Conservation (phyloP, 2,329 filamentous ascomycete genomes). For the Colletotrichum euphorbiae region DNA sequence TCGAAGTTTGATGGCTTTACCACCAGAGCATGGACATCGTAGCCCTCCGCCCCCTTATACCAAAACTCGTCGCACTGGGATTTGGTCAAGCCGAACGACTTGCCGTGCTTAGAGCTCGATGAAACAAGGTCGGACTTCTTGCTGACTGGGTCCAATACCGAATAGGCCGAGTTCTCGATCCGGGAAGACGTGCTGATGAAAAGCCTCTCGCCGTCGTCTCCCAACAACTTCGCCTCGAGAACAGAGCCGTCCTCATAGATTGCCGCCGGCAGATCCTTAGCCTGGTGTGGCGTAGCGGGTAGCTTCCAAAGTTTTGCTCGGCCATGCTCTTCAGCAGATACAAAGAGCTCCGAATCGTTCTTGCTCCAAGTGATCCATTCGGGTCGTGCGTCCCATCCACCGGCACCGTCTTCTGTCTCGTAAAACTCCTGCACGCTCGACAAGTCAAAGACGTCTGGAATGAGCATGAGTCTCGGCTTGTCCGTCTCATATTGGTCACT, state of each 20-base stretch:
- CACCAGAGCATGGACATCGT: conserved; percentile 77
- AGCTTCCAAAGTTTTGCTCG: conserved; percentile 71
- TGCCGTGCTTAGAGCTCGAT: conserved; percentile 74
- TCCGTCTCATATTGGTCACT: conserved; percentile 84
- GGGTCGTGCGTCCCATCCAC: conserved; percentile 70
- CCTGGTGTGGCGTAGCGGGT: conserved; percentile 64
- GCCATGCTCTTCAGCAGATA: conserved; percentile 79
- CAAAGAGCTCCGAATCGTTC: conserved; percentile 73
- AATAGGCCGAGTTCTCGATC: conserved; percentile 78
- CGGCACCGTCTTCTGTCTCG: conserved; percentile 70
- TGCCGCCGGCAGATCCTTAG: conserved; percentile 59
- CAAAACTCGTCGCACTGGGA: conserved; percentile 76
- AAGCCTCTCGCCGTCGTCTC: conserved; percentile 58
- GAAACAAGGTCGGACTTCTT: conserved; percentile 61
- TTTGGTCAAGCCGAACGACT: conserved; percentile 72
- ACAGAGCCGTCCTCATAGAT: conserved; percentile 68
- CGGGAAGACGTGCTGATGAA: conserved; percentile 77
- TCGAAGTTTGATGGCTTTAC: conserved; percentile 77
- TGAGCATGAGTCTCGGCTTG: conserved; percentile 74
- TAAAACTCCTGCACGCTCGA: conserved; percentile 72
- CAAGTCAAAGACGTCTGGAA: conserved; percentile 70
- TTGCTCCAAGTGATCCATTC: conserved; percentile 68
- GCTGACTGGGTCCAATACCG: conserved; percentile 64
- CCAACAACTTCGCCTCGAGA: conserved; percentile 63
- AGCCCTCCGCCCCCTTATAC: conserved; percentile 70